Conservation (phyloP, 2,329 filamentous ascomycete species). For the Pseudonectria foliicola region DNA sequence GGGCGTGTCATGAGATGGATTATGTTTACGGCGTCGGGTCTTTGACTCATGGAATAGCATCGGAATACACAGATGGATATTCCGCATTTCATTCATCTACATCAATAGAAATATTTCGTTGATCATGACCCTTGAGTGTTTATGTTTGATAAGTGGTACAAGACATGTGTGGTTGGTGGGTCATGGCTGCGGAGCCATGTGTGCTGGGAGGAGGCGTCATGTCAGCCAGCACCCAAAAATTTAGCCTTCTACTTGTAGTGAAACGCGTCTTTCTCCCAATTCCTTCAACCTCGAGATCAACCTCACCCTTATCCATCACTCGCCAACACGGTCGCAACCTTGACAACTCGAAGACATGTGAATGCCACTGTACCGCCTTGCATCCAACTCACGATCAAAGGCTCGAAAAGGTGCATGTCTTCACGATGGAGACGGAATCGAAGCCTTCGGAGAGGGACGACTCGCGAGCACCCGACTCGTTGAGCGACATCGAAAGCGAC, state of each 20-base stretch:
- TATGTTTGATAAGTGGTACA: too few relatives aligned
- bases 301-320: conserved; percentile 2
- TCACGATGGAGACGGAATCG: conserved; percentile 23
- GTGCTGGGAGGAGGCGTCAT: too few relatives aligned
- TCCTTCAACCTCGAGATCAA: conserved; percentile 10
- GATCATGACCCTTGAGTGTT: too few relatives aligned
- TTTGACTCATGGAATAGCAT: too few relatives aligned
- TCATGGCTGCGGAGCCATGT: conserved; percentile 8
- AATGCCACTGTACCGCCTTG: conserved; percentile 1
- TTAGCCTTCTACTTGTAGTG: conserved; percentile 9
- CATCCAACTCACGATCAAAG: conserved; percentile 1
- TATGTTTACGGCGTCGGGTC: not conserved
- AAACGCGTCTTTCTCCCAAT: conserved; percentile 15
- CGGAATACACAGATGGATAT: too few relatives aligned
- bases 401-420: conserved; percentile 6
- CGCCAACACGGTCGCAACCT: conserved; percentile 2
- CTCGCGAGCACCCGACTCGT: conserved; percentile 23
- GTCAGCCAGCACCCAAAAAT: conserved; percentile 19
- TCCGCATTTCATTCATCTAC: too few relatives aligned
- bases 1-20: not conserved
- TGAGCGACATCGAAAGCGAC: conserved; percentile 25
- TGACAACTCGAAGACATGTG: conserved; percentile 13
- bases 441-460: conserved; percentile 27
- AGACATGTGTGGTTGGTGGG: conserved; percentile 2
- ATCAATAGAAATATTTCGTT: too few relatives aligned